Conservation (phyloP, 305 asterid genomes). For the Fraxinus albicans region DNA sequence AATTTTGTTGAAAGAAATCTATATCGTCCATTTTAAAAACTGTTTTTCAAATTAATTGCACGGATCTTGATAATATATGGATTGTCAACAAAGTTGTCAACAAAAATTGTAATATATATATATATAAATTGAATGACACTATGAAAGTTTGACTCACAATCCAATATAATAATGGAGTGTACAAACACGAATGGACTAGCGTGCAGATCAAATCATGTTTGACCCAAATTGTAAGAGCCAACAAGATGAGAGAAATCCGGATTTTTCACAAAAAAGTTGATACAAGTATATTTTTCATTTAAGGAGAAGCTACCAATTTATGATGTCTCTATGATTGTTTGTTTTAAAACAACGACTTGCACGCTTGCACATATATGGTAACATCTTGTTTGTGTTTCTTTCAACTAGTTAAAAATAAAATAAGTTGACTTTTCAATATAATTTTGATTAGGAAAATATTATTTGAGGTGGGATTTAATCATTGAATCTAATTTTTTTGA, state of each 20-base stretch:
- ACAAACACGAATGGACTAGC: neutral
- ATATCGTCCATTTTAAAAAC: too few relatives aligned
- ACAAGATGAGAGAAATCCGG: slow-evolving; percentile 51
- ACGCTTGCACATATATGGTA: slow-evolving; percentile 15
- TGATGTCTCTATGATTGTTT: slow-evolving; percentile 32
- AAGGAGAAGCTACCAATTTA: neutral
- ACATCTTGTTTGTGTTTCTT: neutral
- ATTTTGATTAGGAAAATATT: neutral
- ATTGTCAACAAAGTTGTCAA: neutral
- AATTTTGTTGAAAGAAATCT: too few relatives aligned
- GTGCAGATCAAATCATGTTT: neutral
- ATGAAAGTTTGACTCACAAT: neutral
- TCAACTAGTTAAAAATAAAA: neutral
- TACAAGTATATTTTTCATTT: neutral
- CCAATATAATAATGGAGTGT: neutral
- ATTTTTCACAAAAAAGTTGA: slow-evolving; percentile 37
- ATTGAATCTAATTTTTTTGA: neutral
- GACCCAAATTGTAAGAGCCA: slow-evolving; percentile 16
- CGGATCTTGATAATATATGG: too few relatives aligned
- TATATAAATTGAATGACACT: neutral
- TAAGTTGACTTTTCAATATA: neutral
- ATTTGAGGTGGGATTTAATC: neutral
- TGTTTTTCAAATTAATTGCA: too few relatives aligned
- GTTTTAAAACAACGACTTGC: neutral
- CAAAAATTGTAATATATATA: too few relatives aligned